Evolutionary conservation across 2,329 filamentous ascomycete species (phyloP).

Genomic region (Gnomoniopsis smithogilvyi): DNA sequence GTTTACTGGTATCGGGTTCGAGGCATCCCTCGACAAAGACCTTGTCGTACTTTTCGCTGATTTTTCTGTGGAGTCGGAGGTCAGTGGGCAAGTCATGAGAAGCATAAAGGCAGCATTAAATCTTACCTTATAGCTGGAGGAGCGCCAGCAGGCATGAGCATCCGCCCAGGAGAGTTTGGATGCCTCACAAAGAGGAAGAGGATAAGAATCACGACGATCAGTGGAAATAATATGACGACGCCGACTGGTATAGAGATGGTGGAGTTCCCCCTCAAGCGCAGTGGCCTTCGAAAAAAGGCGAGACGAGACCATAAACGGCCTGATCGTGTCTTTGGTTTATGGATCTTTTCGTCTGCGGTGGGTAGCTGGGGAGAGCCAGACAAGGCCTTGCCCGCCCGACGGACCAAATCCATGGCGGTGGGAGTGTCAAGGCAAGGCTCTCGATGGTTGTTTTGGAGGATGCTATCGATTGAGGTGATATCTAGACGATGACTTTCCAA

Average conservation of each 20-base stretch:
- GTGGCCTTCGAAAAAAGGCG: slow-evolving; percentile 79
- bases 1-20: slow-evolving; percentile 72
- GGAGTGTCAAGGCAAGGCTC: slow-evolving; percentile 13
- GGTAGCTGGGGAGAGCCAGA: slow-evolving; percentile 42
- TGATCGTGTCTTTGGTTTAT: slow-evolving; percentile 12
- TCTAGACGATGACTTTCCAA: background rate
- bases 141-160: slow-evolving; percentile 83
- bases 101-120: too few species aligned
- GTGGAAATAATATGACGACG: slow-evolving; percentile 87
- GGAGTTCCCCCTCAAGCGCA: slow-evolving; percentile 88
- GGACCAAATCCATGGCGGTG: slow-evolving; percentile 54
- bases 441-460: background rate
- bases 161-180: slow-evolving; percentile 75
- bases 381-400: slow-evolving; percentile 51
- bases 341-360: slow-evolving; percentile 47
- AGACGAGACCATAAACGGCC: slow-evolving; percentile 48
- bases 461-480: background rate
- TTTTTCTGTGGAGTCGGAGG: slow-evolving; percentile 62
- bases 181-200: slow-evolving; percentile 85
- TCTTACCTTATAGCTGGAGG: slow-evolving; percentile 85
- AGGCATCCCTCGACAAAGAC: slow-evolving; percentile 91
- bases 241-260: slow-evolving; percentile 89
- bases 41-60: slow-evolving; percentile 95
- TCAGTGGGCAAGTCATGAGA: slow-evolving; percentile 2
- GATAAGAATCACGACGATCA: slow-evolving; percentile 87